Conservation (phyloP, 2,329 filamentous ascomycete species). For the Fusarium sp. region DNA sequence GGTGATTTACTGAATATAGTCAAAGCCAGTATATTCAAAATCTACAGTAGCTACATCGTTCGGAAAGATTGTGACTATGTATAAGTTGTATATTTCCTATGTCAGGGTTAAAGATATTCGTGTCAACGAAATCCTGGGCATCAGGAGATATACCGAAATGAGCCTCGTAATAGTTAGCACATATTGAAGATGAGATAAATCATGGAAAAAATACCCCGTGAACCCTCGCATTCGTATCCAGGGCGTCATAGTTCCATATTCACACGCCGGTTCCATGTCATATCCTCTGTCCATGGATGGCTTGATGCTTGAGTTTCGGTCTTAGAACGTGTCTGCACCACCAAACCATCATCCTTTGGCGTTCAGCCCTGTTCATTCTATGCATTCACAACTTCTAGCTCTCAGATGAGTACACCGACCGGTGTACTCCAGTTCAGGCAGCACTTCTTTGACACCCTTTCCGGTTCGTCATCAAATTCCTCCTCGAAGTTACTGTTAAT, state of each 20-base stretch:
- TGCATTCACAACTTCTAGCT: not conserved
- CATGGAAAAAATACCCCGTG: not conserved
- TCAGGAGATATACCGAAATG: no score
- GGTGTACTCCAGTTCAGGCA: not conserved
- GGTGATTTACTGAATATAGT: no score
- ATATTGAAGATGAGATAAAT: no score
- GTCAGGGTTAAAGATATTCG: constrained; percentile 57
- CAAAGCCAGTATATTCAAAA: no score
- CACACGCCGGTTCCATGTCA: not conserved
- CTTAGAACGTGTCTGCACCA: not conserved
- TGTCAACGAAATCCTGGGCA: no score
- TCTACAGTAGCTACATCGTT: no score
- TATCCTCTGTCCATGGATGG: not conserved
- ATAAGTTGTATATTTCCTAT: no score
- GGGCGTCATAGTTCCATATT: not conserved
- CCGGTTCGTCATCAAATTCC: not conserved
- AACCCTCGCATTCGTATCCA: not conserved
- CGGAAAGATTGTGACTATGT: no score
- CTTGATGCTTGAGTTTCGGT: not conserved
- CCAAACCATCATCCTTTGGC: not conserved
- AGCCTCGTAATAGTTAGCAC: no score
- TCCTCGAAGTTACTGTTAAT: constrained; percentile 43
- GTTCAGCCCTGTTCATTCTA: not conserved
- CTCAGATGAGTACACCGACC: not conserved
- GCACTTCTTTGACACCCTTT: not conserved